Conservation (phyloP, 805 yeast species). For the Diddensiella caesifluorescens region DNA sequence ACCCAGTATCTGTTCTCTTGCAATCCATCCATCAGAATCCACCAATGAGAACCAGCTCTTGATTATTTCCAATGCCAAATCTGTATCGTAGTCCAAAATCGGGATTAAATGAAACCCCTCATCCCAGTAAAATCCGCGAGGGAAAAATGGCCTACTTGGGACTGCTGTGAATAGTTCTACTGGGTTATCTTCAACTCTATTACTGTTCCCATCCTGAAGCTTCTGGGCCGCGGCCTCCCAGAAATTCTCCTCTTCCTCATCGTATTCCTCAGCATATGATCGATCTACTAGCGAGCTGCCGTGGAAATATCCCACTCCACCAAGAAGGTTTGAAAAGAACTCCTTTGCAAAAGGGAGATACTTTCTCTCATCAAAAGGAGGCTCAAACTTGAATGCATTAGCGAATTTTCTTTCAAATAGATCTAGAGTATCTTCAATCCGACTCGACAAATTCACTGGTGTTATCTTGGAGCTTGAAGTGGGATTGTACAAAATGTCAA, state of each 20-base stretch:
- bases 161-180: constrained; percentile 71
- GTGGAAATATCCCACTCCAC: constrained; percentile 84
- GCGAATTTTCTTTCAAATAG: constrained; percentile 51
- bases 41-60: constrained; percentile 83
- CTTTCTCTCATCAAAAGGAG: constrained; percentile 46
- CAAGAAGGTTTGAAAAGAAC: constrained; percentile 73
- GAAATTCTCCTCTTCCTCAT: constrained; percentile 52
- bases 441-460: constrained; percentile 17
- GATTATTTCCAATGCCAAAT: constrained; percentile 70
- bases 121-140: constrained; percentile 98
- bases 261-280: constrained; percentile 60
- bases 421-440: constrained; percentile 32
- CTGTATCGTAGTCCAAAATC: constrained; percentile 74
- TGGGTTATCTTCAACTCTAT: constrained; percentile 57
- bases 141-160: constrained; percentile 91
- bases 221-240: constrained; percentile 28
- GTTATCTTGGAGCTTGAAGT: constrained; percentile 36
- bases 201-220: constrained; percentile 9
- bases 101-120: constrained; percentile 94
- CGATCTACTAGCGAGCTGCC: constrained; percentile 84
- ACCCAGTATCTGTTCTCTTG: constrained; percentile 91
- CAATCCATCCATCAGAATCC: constrained; percentile 94
- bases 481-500: constrained; percentile 58
- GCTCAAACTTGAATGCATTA: constrained; percentile 43
- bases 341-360: constrained; percentile 65